These are phyloP conservation scores for Russula foetens DNA, from an alignment of 768 basidiomycete species.

Conservation along the genomic window DNA sequence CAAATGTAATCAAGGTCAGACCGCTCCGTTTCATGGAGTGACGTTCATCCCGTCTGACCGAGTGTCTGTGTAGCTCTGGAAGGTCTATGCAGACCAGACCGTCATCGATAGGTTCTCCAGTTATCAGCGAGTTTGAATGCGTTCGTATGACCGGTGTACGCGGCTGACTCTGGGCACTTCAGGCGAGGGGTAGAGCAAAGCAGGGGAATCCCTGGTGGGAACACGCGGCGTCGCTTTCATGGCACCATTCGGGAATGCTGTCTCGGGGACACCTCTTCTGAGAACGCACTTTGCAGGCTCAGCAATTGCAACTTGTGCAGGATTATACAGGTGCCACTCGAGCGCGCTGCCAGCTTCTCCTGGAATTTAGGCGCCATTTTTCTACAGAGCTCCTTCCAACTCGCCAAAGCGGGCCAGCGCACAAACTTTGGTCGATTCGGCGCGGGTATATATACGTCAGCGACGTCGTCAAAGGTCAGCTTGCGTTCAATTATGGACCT, in stretches of 20 bases:
- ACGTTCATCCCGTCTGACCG: not conserved
- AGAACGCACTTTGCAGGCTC: constrained; percentile 17
- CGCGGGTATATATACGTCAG: constrained; percentile 24
- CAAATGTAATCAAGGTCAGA: constrained; percentile 15
- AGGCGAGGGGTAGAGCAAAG: constrained; percentile 18
- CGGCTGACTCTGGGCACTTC: not conserved
- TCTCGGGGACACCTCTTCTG: constrained; percentile 19
- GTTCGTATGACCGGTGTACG: not conserved
- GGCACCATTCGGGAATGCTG: constrained; percentile 23
- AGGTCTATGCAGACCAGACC: constrained; percentile 11
- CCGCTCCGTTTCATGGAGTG: not conserved
- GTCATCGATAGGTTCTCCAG: constrained; percentile 18
- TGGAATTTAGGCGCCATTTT: not conserved
- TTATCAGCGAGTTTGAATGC: constrained; percentile 19
- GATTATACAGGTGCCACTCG: constrained; percentile 20
- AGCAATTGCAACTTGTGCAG: constrained; percentile 21
- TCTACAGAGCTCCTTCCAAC: constrained; percentile 21
- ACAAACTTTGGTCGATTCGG: constrained; percentile 25
- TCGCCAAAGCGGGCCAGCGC: constrained; percentile 14
- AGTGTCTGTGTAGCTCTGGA: constrained; percentile 20
- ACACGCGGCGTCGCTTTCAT: constrained; percentile 25
- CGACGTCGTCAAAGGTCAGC: constrained; percentile 24
- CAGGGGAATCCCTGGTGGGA: constrained; percentile 10
- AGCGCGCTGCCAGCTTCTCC: not conserved
- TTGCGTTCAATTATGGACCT: not conserved